Evolutionary conservation across 257 asterid species (phyloP).

Genomic region (Plantago major): DNA sequence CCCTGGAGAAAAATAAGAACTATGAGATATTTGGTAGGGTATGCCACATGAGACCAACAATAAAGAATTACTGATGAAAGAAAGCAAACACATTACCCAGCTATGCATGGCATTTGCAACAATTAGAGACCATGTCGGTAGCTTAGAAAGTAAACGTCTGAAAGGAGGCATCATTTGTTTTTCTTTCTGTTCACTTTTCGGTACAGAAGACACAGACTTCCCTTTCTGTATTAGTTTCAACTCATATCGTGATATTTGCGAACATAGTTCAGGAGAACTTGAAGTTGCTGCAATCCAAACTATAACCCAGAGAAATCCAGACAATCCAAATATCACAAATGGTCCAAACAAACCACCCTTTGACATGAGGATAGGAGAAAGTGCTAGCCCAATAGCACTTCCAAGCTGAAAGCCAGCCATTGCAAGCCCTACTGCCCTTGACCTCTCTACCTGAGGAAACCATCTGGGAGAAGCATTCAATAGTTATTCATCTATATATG

Average conservation of each 20-base stretch:
- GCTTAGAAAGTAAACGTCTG: constrained; percentile 76
- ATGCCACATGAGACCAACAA: not conserved
- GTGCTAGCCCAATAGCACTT: constrained; percentile 94
- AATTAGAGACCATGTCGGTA: constrained; percentile 91
- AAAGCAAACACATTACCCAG: constrained; percentile 61
- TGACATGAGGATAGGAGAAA: constrained; percentile 92
- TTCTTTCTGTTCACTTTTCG: constrained; percentile 34
- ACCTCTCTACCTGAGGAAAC: constrained; percentile 92
- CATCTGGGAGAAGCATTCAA: constrained; percentile 46
- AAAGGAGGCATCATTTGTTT: constrained; percentile 75
- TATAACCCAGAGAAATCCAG: constrained; percentile 88
- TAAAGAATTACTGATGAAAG: constrained; percentile 1
- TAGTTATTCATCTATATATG: constrained; percentile 1
- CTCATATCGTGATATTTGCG: constrained; percentile 72
- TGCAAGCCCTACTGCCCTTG: constrained; percentile 99
- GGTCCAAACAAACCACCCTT: constrained; percentile 93
- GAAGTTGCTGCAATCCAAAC: constrained; percentile 94
- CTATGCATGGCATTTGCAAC: constrained; percentile 98
- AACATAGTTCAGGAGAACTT: constrained; percentile 67
- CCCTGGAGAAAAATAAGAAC: constrained; percentile 56
- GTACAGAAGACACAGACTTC: constrained; percentile 31
- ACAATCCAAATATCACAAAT: constrained; percentile 85
- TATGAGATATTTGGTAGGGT: constrained; percentile 10
- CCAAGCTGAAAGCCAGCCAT: constrained; percentile 99
- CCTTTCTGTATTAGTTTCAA: constrained; percentile 67